Conservation (phyloP, 2,329 filamentous ascomycete species). For the Colletotrichum sp. region DNA sequence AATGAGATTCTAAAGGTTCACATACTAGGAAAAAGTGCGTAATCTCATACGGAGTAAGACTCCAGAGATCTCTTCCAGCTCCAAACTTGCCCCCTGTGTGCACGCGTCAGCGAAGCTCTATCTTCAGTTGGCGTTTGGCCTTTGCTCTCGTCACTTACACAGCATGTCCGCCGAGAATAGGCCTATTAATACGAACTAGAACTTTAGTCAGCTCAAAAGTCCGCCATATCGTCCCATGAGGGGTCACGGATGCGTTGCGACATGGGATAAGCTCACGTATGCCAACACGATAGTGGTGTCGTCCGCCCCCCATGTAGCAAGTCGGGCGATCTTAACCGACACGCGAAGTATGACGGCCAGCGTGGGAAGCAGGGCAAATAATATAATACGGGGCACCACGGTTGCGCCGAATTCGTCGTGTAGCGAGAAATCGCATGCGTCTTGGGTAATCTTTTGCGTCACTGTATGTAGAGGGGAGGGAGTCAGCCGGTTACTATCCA, state of each 20-base stretch:
- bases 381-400: not conserved
- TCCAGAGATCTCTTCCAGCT: not conserved
- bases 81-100: not conserved
- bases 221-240: accelerated
- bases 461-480: accelerated
- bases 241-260: accelerated
- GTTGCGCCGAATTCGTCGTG: not conserved
- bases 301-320: not conserved
- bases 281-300: not conserved
- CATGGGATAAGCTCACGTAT: not conserved
- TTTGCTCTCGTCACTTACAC: not conserved
- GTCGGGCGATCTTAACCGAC: not conserved
- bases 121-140: accelerated
- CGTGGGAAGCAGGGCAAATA: not conserved
- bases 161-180: not conserved
- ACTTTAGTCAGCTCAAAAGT: accelerated
- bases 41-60: not conserved
- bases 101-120: accelerated
- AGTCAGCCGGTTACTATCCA: not conserved
- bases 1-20: accelerated
- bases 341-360: not conserved
- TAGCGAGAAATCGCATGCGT: not conserved
- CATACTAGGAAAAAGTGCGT: not conserved
- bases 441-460: not conserved
- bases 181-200: accelerated